These are phyloP conservation scores for Abortiporus biennis DNA, from an alignment of 1,284 basidiomycete species.

Conservation along the genomic window DNA sequence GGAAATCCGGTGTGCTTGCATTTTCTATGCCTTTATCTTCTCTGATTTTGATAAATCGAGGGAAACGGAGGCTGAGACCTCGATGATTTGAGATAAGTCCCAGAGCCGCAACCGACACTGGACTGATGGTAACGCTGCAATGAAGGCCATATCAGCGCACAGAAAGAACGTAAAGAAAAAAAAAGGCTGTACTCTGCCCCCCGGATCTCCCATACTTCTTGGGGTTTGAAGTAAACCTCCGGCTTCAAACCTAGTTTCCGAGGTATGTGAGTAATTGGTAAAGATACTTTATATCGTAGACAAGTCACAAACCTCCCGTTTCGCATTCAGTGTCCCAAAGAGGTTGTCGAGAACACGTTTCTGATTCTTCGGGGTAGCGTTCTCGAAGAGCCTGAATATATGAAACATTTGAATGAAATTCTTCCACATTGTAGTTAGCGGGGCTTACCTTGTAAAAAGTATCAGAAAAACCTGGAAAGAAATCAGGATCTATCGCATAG, in stretches of 20 bases:
- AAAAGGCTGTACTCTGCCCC: conserved; percentile 71
- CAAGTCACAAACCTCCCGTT: conserved; percentile 46
- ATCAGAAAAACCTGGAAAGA: conserved; percentile 78
- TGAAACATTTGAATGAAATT: conserved; percentile 4
- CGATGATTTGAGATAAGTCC: conserved; percentile 61
- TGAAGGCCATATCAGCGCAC: conserved; percentile 5
- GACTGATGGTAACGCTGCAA: conserved; percentile 78
- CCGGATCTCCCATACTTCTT: conserved; percentile 88
- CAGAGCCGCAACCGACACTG: conserved; percentile 79
- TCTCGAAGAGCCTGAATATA: conserved; percentile 48
- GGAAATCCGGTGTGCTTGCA: conserved; percentile 71
- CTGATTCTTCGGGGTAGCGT: conserved; percentile 60
- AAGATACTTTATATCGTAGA: conserved; percentile 3
- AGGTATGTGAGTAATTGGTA: neutral
- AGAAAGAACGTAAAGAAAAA: neutral
- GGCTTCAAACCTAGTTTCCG: conserved; percentile 59
- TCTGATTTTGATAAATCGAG: conserved; percentile 76
- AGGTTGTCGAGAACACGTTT: conserved; percentile 56
- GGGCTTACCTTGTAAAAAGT: conserved; percentile 68
- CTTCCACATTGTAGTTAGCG: conserved; percentile 4
- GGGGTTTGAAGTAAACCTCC: conserved; percentile 80
- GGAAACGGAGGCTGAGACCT: conserved; percentile 85
- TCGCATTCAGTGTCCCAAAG: conserved; percentile 56
- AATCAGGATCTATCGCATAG: neutral
- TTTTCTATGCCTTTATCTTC: conserved; percentile 80